Percentiles rank a stretch among this genome's conserved stretches.
phyloP scores from a whole-genome alignment of 1,139 yeast species.

The Sugiyamaella novakii region DNA sequence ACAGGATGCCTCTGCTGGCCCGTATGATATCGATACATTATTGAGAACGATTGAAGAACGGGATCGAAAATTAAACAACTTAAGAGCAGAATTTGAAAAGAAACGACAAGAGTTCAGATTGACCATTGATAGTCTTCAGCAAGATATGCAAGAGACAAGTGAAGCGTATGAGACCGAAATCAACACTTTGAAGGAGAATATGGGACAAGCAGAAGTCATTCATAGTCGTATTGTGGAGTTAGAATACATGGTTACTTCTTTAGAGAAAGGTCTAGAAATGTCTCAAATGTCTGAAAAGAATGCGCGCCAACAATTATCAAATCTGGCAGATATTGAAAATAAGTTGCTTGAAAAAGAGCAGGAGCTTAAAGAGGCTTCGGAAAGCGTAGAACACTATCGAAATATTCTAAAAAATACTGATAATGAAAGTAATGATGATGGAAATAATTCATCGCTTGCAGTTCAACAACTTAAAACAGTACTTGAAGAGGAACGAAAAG shows the following conservation, averaged over 20 bases:
- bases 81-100: constrained; percentile 37
- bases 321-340: constrained; percentile 41
- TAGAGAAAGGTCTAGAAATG: constrained; percentile 33
- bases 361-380: constrained; percentile 35
- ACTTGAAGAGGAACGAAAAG: constrained; percentile 20
- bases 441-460: constrained; percentile 10
- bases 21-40: constrained; percentile 31
- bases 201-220: constrained; percentile 31
- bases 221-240: constrained; percentile 29
- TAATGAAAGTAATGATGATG: constrained; percentile 14
- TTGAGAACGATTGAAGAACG: constrained; percentile 32
- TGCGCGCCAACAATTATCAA: constrained; percentile 33
- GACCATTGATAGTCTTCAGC: constrained; percentile 38
- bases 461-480: constrained; percentile 16
- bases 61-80: constrained; percentile 34
- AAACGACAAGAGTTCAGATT: constrained; percentile 41
- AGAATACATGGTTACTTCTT: constrained; percentile 31
- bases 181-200: constrained; percentile 31
- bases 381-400: constrained; percentile 34
- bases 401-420: constrained; percentile 28
- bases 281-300: constrained; percentile 34
- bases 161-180: constrained; percentile 36
- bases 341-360: constrained; percentile 38
- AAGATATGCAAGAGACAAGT: constrained; percentile 37
- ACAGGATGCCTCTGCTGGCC: constrained; percentile 19